Base-by-base conservation (phyloP, 2,329 filamentous ascomycete species). In the Alternaria ventricosa region DNA sequence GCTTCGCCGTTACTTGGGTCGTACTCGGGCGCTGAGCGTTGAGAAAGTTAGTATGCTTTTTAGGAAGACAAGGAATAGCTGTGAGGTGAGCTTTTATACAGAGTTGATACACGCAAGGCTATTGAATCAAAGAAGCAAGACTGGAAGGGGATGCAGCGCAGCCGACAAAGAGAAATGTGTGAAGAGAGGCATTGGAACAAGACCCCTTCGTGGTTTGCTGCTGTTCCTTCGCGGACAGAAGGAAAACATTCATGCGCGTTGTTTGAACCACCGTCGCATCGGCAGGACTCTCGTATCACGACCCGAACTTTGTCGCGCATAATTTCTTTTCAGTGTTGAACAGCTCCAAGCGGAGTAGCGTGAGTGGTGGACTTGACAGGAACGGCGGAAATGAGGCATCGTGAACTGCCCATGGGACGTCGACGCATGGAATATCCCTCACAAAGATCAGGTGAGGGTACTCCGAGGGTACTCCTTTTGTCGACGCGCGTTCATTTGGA, bases 401-500 rank as follows among this genome's bases (percentile, higher is more conserved):
- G 53, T 22, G 53, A 28, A 25, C 53, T 18, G 20, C 20, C 33
- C 49, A 36, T 18, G 49, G 30, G 22, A 30, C 20, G 28, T 53
- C 36, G 20, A 36, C n/a, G 49, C 49, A 36, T 33, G 49, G 28
- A 41, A 43, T 25, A 27, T 55, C 22, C 51, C 33, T n/a, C n/a
- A 15, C 20, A 22, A 12, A 30, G 13, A 41, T 56, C 41, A 56
- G 54, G 18, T 53, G 54, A 45, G 54, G 18, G n/a, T n/a, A 25
- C 27, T 33, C 43, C 27, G 54, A 45, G 54, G 18, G n/a, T 23
- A 25, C 43, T 46, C 43, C 27, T 30, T 56, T 47, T 46, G 54
- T 56, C 54, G 54, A 27, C 54, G 54, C 54, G 54, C 54, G 54
- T 56, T 46, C 54, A 12, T 27, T 33, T 46, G 43, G 41, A 30